A percentile compares a stretch with the other conserved stretches of the same genome.
phyloP scores from a whole-genome alignment of 495 filamentous ascomycete species.

The Talaromyces stipitatus region DNA sequence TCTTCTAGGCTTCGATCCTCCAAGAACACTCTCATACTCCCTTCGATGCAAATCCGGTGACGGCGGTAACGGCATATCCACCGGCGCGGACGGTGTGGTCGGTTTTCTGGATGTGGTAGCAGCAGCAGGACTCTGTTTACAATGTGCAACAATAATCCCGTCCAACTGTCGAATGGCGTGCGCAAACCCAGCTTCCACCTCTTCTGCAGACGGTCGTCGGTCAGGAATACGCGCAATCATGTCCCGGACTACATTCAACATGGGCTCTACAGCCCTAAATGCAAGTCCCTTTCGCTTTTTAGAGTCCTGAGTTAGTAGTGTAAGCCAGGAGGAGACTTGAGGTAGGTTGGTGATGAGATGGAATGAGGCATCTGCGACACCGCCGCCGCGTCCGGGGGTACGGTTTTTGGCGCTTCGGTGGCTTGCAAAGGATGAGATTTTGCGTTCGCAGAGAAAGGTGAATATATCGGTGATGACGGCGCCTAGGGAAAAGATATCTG shows the following conservation, averaged over 20 bases:
- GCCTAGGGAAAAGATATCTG: conserved; percentile 39
- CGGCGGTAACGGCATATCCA: neutral
- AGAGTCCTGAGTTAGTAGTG: conserved; percentile 56
- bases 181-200: conserved; percentile 21
- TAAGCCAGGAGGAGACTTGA: conserved; percentile 75
- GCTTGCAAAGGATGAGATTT: conserved; percentile 58
- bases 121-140: conserved; percentile 1
- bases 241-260: conserved; percentile 34
- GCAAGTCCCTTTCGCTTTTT: conserved; percentile 49
- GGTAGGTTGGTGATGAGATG: conserved; percentile 62
- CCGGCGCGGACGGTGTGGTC: neutral
- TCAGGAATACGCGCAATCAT: conserved; percentile 36
- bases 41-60: neutral
- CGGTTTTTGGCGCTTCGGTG: conserved; percentile 68
- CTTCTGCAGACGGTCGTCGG: conserved; percentile 27
- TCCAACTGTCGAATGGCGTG: conserved; percentile 13
- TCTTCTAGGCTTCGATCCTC: neutral
- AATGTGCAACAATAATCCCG: conserved; percentile 12
- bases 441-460: conserved; percentile 69
- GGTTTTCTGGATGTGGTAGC: neutral
- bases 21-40: neutral
- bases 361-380: conserved; percentile 71
- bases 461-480: conserved; percentile 60
- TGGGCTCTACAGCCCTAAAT: conserved; percentile 30
- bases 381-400: conserved; percentile 56